A percentile compares a stretch with the other conserved stretches of the same genome.
These are phyloP conservation scores for Venturia asperata DNA, from an alignment of 2,329 filamentous ascomycete genomes.

Conservation along the genomic window DNA sequence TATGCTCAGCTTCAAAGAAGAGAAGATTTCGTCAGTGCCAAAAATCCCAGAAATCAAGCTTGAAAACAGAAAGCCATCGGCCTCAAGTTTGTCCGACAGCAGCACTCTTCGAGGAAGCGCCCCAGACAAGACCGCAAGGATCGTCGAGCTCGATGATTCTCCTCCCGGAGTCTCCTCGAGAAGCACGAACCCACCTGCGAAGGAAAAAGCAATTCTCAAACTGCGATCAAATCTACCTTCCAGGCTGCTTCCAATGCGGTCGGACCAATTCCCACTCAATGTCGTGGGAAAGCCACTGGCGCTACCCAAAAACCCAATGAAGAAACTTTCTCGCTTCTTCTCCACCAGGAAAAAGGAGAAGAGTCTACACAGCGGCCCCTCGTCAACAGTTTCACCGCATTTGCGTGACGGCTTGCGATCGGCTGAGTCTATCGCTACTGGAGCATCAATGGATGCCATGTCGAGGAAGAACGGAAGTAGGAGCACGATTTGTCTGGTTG, in stretches of 20 bases:
- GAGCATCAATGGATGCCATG: neutral
- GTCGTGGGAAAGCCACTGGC: neutral
- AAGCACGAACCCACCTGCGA: neutral
- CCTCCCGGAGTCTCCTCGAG: neutral
- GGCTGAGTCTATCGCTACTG: neutral
- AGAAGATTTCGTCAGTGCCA: slow-evolving; percentile 14
- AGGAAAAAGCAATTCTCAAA: neutral
- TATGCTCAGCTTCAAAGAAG: slow-evolving; percentile 17
- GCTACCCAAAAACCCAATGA: neutral
- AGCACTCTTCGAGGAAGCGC: slow-evolving; percentile 16
- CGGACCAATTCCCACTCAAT: neutral
- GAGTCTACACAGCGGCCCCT: neutral
- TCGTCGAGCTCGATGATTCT: slow-evolving; percentile 13
- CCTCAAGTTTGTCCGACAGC: neutral
- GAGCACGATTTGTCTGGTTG: slow-evolving; percentile 18
- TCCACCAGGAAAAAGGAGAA: slow-evolving; percentile 7
- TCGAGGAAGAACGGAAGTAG: slow-evolving; percentile 15
- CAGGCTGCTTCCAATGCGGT: neutral
- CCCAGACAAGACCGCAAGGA: slow-evolving; percentile 3
- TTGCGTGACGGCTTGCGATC: neutral
- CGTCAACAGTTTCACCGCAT: slow-evolving; percentile 1
- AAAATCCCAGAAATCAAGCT: neutral
- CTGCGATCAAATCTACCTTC: slow-evolving; percentile 1
- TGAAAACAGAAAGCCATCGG: slow-evolving; percentile 1
- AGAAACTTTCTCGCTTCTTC: neutral